phyloP scores from a whole-genome alignment of 2,329 filamentous ascomycete genomes.

The Moelleriella libera region DNA sequence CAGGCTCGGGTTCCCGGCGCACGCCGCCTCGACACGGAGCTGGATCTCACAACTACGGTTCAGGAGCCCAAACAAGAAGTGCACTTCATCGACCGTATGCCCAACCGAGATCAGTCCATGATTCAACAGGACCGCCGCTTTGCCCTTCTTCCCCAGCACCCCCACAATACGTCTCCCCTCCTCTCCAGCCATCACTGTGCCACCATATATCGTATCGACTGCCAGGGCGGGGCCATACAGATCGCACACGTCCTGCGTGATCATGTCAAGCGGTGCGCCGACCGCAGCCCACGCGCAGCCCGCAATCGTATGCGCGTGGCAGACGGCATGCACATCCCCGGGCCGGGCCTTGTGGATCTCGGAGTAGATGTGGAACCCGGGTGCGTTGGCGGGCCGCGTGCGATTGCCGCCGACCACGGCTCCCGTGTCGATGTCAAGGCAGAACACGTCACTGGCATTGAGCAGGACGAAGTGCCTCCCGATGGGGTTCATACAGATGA shows the following conservation, averaged over 20 bases:
- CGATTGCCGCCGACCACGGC: no score
- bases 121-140: constrained; percentile 52
- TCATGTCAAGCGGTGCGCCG: constrained; percentile 51
- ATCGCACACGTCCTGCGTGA: constrained; percentile 53
- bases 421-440: no score
- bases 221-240: constrained; percentile 41
- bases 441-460: no score
- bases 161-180: constrained; percentile 51
- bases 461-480: no score
- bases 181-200: constrained; percentile 41
- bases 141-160: constrained; percentile 40
- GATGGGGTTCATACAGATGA: no score
- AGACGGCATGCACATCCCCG: constrained; percentile 47
- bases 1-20: constrained; percentile 24
- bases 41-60: constrained; percentile 58
- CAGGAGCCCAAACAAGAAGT: constrained; percentile 53
- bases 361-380: constrained; percentile 57
- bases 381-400: constrained; percentile 46
- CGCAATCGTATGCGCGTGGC: constrained; percentile 52
- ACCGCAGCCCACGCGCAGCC: constrained; percentile 58
- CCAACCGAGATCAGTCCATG: constrained; percentile 62
- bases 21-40: constrained; percentile 51
- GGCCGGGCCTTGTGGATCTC: constrained; percentile 52
- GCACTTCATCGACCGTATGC: constrained; percentile 58
- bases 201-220: constrained; percentile 43